Base-by-base conservation (phyloP, 169 alveolate species). In the Eimeria necatrix region DNA sequence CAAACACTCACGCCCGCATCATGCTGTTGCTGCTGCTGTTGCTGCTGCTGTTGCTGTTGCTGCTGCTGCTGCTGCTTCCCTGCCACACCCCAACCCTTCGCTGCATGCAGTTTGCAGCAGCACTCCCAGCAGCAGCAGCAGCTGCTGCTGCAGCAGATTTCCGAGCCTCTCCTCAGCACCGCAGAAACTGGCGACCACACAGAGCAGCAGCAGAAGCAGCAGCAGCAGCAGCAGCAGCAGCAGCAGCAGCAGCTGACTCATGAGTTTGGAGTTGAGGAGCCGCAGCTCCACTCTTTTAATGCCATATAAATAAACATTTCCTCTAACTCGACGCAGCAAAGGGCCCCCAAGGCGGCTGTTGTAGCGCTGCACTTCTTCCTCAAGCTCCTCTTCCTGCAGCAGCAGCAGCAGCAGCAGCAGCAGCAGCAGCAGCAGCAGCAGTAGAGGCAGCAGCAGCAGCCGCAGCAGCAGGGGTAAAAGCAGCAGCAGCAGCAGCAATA, bases 201-300 rank as follows among this genome's bases (percentile, higher is more conserved):
- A 32, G 41, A 32, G 2, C 0, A 32, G 78, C 78, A 22, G 78
- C 78, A 22, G 78, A 6, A 22, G 78, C 78, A 18, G 73, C 73
- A 18, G 73, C 73, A 14, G 78, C 78, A 68, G 74, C 74, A 68
- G 48, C 78, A 68, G 78, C 78, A 68, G 78, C 78, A 68, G 48
- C 46, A 68, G 78, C 46, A 22, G 78, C 48, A n/a, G 46, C 7
- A 68, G 49, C 78, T 22, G 16, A 68, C 41, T 16, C 22, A 68
- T 68, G 12, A 68, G 41, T 9, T 68, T 56, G 22, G 68, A 56
- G 20, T 56, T 56, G 22, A 56, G 22, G 20, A 56, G 68, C 22
- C 68, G 68, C 68, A 56, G 68, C 68, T 56, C 68, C 12, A 56
- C 68, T 10, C 68, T 10, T 18, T 56, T 56, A 18, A 56, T 56